A percentile compares a stretch with the other conserved stretches of the same genome.
phyloP scores from a whole-genome alignment of 257 asterid species.

The Coffea canephora region DNA sequence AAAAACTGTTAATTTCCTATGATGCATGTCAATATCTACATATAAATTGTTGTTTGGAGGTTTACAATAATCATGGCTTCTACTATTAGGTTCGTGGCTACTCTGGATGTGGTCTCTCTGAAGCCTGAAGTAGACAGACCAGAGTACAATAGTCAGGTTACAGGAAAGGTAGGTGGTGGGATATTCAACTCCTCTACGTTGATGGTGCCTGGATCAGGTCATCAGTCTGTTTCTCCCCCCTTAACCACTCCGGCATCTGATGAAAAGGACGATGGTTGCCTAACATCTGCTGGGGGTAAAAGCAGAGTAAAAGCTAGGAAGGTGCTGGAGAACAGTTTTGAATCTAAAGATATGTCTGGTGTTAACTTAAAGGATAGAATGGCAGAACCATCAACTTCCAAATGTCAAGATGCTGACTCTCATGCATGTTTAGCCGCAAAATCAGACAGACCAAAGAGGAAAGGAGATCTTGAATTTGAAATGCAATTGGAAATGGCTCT shows the following conservation, averaged over 20 bases:
- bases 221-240: constrained; percentile 37
- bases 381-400: constrained; percentile 34
- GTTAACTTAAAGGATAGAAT: constrained; percentile 30
- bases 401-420: constrained; percentile 34
- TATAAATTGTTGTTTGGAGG: neutral
- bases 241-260: constrained; percentile 27
- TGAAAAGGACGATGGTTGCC: constrained; percentile 30
- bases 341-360: constrained; percentile 25
- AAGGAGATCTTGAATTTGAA: constrained; percentile 88
- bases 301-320: constrained; percentile 29
- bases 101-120: constrained; percentile 76
- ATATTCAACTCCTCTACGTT: constrained; percentile 77
- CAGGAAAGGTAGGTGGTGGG: constrained; percentile 40
- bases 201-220: constrained; percentile 77
- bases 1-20: neutral
- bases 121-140: constrained; percentile 73
- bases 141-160: constrained; percentile 34
- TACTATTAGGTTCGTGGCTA: constrained; percentile 65
- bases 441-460: constrained; percentile 52
- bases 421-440: constrained; percentile 33
- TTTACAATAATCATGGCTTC: neutral
- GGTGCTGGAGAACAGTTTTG: constrained; percentile 24
- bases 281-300: constrained; percentile 24
- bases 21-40: neutral
- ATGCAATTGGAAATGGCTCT: constrained; percentile 92